Evolutionary conservation across 1,139 yeast genomes (phyloP), one percentile per base, ranked within the genome.

Genomic region (Candida mesenterica): DNA sequence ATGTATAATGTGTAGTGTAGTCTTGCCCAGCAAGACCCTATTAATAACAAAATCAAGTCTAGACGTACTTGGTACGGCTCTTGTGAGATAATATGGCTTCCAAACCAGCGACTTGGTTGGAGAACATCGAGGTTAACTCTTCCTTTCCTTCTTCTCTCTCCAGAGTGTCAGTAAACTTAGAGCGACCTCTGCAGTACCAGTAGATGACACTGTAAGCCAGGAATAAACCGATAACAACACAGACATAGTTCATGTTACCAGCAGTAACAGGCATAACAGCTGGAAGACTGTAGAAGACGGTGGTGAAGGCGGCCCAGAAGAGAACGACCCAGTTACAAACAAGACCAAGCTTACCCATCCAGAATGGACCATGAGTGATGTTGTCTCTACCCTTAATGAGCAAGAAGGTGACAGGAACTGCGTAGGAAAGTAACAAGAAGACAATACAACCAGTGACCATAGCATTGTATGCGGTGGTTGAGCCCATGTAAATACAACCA

Each of bases 181-280:
- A 46, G 36, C 55, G 56, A 4, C 73, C 79, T 46, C 69, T 55
- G 16, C 57, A 50, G 24, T 52, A 46, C 74, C 73, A 68, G 46
- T 68, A 68, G 15, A 58, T 40, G 1, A 62, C 47, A 41, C 64
- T 53, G 43, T 64, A 66, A 10, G 49, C 30, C 4, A 51, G 53
- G 35, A 54, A 65, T 6, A 60, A 65, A 1, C 55, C 72, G 37
- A 68, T 52, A 4, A 69, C 75, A 5, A 57, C 75, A 27, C 61
- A 53, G 2, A 68, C 71, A 43, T 71, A 71, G 46, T 72, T 72
- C 77, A 71, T 70, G 40, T 62, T 62, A 4, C 62, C 65, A 18
- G 65, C 65, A 9, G 62, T 49, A 3, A 61, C 77, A 1, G 77
- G 77, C 62, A 68, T 61, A n/a, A 57, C 62, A 7, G 64, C 48